Conservation (phyloP, 1,139 yeast species). For the Pichia norvegensis region DNA sequence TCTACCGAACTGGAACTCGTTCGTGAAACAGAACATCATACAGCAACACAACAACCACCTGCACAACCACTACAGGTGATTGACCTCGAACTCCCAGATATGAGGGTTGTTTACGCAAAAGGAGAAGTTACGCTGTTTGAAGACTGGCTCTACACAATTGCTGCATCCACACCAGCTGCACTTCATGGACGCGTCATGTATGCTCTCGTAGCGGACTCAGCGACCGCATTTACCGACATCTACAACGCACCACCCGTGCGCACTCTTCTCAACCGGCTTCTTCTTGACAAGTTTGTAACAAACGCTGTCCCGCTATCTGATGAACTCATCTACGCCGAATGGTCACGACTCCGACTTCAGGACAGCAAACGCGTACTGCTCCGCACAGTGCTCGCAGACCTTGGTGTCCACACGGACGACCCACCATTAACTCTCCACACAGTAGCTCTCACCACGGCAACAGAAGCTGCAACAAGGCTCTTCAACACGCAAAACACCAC, state of each 20-base stretch:
- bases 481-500: not conserved
- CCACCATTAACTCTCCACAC: not conserved
- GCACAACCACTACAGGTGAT: not conserved
- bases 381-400: not conserved
- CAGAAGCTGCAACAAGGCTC: not conserved
- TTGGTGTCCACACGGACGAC: not conserved
- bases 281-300: not conserved
- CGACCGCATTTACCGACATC: not conserved
- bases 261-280: not conserved
- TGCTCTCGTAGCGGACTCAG: not conserved
- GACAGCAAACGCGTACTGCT: not conserved
- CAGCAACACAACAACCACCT: too few relatives aligned
- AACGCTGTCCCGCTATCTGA: not conserved
- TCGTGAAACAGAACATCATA: not conserved
- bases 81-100: not conserved
- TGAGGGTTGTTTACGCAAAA: not conserved
- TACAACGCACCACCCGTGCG: not conserved
- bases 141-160: not conserved
- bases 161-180: not conserved
- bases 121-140: not conserved
- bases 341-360: not conserved
- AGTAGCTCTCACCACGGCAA: not conserved
- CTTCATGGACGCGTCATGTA: not conserved
- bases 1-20: not conserved
- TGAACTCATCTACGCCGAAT: not conserved